Conservation (phyloP, 1,139 yeast genomes). For the Yamadazyma mexicana region DNA sequence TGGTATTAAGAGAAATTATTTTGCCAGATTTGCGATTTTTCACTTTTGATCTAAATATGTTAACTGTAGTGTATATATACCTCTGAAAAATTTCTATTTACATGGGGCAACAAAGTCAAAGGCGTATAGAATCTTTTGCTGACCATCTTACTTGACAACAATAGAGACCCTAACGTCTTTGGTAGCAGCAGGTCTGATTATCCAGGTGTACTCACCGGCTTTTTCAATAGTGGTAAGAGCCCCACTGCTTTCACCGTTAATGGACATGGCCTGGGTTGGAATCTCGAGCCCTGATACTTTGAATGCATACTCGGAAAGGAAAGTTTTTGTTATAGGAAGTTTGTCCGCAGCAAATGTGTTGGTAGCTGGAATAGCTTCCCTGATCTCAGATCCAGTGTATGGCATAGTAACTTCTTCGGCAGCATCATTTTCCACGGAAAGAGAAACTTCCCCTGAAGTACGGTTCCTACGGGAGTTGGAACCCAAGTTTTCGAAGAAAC, state of each 20-base stretch:
- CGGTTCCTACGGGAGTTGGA: slow-evolving; percentile 1
- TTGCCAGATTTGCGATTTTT: slow-evolving; percentile 7
- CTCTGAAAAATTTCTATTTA: slow-evolving; percentile 6
- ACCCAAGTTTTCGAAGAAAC: slow-evolving; percentile 25
- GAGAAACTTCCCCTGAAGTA: slow-evolving; percentile 2
- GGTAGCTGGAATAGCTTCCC: slow-evolving; percentile 30
- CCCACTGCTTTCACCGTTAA: slow-evolving; percentile 14
- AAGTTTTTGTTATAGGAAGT: slow-evolving; percentile 31
- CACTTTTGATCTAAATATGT: slow-evolving; percentile 5
- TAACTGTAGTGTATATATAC: no score
- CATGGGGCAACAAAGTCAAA: background rate
- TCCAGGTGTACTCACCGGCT: slow-evolving; percentile 31
- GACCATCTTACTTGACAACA: slow-evolving; percentile 6
- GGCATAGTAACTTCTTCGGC: slow-evolving; percentile 10
- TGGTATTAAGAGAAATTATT: background rate
- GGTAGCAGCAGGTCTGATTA: slow-evolving; percentile 14
- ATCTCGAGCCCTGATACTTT: slow-evolving; percentile 33
- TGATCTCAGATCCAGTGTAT: slow-evolving; percentile 32
- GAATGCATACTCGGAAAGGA: slow-evolving; percentile 25
- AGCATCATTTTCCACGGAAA: slow-evolving; percentile 5
- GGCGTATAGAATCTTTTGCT: no score
- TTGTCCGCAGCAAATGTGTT: slow-evolving; percentile 19
- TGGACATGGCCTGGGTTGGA: slow-evolving; percentile 24
- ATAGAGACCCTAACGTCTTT: slow-evolving; percentile 10
- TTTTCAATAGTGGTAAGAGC: slow-evolving; percentile 21